Percentiles rank a stretch among this genome's conserved stretches.
Evolutionary conservation across 2,329 filamentous ascomycete genomes (phyloP).

Genomic region (Calycina herbarum): DNA sequence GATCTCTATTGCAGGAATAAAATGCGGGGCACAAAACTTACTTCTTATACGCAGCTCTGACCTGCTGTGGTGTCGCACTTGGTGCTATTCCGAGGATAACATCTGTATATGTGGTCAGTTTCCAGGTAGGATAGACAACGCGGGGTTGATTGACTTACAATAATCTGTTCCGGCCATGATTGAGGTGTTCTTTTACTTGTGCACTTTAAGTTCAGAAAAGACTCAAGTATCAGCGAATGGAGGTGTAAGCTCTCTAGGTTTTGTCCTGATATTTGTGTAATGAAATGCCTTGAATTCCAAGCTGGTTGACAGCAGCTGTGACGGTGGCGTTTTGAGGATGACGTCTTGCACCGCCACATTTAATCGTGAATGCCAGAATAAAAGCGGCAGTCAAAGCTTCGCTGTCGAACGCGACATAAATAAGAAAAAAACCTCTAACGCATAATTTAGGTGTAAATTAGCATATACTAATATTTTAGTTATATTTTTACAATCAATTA

Average conservation of each 20-base stretch:
- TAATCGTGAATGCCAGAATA: no score
- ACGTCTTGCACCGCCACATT: no score
- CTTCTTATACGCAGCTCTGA: constrained; percentile 95
- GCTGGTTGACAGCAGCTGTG: no score
- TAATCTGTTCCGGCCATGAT: constrained; percentile 37
- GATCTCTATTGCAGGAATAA: background rate
- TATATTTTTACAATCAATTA: no score
- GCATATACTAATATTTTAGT: no score
- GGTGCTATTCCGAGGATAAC: constrained; percentile 71
- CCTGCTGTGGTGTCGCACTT: constrained; percentile 75
- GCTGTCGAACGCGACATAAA: no score
- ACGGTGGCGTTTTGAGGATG: no score
- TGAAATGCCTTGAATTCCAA: background rate
- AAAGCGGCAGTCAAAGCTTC: no score
- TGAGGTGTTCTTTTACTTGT: background rate
- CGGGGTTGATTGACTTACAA: constrained; percentile 38
- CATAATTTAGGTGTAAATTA: no score
- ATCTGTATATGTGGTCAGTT: constrained; percentile 49
- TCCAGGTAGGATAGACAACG: background rate
- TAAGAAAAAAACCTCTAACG: no score
- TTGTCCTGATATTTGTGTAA: background rate
- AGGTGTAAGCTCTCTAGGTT: background rate
- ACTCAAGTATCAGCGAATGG: background rate
- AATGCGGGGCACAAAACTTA: constrained; percentile 37
- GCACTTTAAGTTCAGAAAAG: background rate